Evolutionary conservation across 768 basidiomycete genomes (phyloP), one percentile per base, ranked within the genome.

Genomic region (Hypholoma fasciculare): DNA sequence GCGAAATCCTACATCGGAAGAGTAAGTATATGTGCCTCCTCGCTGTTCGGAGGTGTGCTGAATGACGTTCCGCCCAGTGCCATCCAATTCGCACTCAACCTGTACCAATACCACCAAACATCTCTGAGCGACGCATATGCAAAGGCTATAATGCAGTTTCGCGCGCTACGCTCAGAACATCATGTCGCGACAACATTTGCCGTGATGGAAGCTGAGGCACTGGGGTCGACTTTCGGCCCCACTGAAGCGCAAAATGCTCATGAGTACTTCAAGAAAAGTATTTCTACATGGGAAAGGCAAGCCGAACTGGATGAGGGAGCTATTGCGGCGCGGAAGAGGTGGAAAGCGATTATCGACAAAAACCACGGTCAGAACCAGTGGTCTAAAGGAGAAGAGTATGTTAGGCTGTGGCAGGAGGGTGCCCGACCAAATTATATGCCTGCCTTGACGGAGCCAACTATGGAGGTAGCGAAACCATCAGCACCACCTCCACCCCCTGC

Each of bases 1-100:
- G 20, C 80, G 82, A 44, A 92, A 92, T 67, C 96, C 96, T 7
- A 81, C 81, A 11, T 81, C 93, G 4, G 96, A 98, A 79, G 94
- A 98, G 96, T 98, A 70, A 71, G 92, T 79, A 8, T 34, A 7
- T 55, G 19, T 43, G 27, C 16, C 6, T 7, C 43, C 46, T 30
- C 57, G 8, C 34, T 30, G 43, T 11, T 44, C 51, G 46, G 49
- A 27, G 49, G 39, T 34, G 44, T 71, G 36, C 53, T 57, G 54
- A 51, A 63, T 44, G 36, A 27, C 40, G 30, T 59, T 56, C 56
- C 54, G 38, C 60, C 23, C 51, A 99, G 97, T 69, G 84, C 84
- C 23, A 81, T 98, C 55, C 82, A 80, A 49, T 98, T 90, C 72
- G 80, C 89, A n/a, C 73, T 90, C 40, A 92, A 89, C 70, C 78